These are phyloP conservation scores for Globisporangium recalcitrans DNA, from an alignment of 352 stramenopile species.

Conservation along the genomic window DNA sequence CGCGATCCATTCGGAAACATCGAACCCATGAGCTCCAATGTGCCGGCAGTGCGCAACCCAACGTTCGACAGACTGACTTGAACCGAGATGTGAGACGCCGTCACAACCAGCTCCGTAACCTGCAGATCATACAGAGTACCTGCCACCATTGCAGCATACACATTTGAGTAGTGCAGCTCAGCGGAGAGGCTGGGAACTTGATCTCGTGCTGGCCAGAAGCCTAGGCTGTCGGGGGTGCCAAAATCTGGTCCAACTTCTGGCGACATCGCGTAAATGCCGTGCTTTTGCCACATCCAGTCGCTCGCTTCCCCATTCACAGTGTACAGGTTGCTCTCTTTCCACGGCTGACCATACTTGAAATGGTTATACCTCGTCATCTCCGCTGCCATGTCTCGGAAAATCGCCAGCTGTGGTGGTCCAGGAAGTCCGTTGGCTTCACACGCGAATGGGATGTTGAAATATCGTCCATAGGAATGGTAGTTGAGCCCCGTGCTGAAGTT, in stretches of 20 bases:
- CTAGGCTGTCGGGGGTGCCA: conserved; percentile 23
- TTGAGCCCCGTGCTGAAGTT: conserved; percentile 69
- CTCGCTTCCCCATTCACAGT: conserved; percentile 85
- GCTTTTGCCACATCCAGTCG: conserved; percentile 80
- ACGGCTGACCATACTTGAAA: conserved; percentile 73
- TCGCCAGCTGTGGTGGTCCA: conserved; percentile 19
- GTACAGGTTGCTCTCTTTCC: conserved; percentile 83
- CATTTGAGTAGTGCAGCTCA: conserved; percentile 74
- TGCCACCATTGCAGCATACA: conserved; percentile 42
- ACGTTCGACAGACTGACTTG: conserved; percentile 32
- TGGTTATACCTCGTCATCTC: conserved; percentile 77
- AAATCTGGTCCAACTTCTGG: conserved; percentile 75
- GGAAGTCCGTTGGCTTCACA: conserved; percentile 60
- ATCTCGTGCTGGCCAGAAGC: conserved; percentile 65
- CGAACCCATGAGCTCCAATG: conserved; percentile 33
- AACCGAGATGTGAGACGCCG: conserved; percentile 20
- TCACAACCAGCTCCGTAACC: conserved; percentile 22
- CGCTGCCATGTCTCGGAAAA: conserved; percentile 48
- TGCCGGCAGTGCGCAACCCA: conserved; percentile 25
- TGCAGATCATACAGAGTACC: conserved; percentile 52
- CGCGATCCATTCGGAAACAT: conserved; percentile 30
- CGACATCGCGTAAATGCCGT: conserved; percentile 83
- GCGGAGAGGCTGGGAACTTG: conserved; percentile 51
- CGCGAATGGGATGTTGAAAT: conserved; percentile 81
- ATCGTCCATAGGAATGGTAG: conserved; percentile 83